Base-by-base conservation (phyloP, 129 eudicot genomes). In the Rutidosis leptorrhynchoides region DNA sequence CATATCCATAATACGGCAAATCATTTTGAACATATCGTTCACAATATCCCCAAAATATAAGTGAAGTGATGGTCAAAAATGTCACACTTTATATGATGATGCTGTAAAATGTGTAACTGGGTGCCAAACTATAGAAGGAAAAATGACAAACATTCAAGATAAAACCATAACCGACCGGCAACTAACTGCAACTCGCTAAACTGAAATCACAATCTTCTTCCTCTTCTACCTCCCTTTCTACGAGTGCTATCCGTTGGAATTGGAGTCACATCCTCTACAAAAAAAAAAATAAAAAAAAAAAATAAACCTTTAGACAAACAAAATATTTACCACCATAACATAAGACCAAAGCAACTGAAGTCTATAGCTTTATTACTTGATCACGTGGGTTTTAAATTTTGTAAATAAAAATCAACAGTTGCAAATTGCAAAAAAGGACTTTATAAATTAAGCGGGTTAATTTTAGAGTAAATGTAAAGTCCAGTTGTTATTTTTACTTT, bases 171-270 rank as follows among this genome's bases (percentile, higher is more conserved):
- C 46, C 46, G 12, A 12, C 46, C 46, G 46, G 12, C 46, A 40
- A 40, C 16, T 40, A 40, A 11, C 11, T 12, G 46, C n/a, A 40
- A 40, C n/a, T 40, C 5, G 5, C 46, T 40, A 40, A 40, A 40
- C 46, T 40, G 46, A 52, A 15, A 52, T 52, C 14, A 52, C 57
- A 52, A 52, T 14, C 57, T 52, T 22, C 57, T 52, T 20, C 57
- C 57, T 52, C 57, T 52, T 52, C 57, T 52, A 52, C 57, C 57
- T 6, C 57, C 57, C 57, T 52, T 52, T 52, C 57, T 52, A 22
- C 57, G 26, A 52, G 57, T 52, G 24, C 57, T 52, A 22, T 52
- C 57, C 1, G 57, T 52, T 52, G 57, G 57, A 20, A 52, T 52
- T 7, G 57, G 57, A 5, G 57, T 52, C 12, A 52, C 57, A 10